Evolutionary conservation across 2,329 filamentous ascomycete species (phyloP).

Genomic region (Pseudocercospora ulei): DNA sequence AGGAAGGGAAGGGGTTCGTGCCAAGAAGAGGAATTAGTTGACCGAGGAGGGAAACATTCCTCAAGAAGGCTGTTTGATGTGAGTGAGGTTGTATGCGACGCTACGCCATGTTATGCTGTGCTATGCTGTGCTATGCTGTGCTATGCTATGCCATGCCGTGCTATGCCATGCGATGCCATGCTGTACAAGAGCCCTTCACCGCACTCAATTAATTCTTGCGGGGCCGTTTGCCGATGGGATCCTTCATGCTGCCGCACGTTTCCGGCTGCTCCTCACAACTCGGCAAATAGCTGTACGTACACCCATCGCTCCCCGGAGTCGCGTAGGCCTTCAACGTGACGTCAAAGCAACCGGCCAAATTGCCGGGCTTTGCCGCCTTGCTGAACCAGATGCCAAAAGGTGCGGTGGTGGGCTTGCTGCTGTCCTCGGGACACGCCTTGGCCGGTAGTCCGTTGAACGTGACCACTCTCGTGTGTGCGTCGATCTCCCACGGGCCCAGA

Average conservation of each 20-base stretch:
- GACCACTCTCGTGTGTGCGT: conserved; percentile 5
- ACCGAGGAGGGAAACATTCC: too few relatives aligned
- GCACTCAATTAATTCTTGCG: too few relatives aligned
- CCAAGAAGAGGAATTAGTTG: conserved; percentile 13
- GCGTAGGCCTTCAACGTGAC: conserved; percentile 12
- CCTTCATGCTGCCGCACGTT: conserved; percentile 1
- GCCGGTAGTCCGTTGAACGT: conserved; percentile 11
- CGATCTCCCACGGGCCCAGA: conserved; percentile 10
- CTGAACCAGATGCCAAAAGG: conserved; percentile 13
- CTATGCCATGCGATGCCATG: too few relatives aligned
- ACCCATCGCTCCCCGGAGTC: conserved; percentile 11
- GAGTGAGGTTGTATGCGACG: too few relatives aligned
- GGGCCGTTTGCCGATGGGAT: neutral
- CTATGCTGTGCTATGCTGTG: too few relatives aligned
- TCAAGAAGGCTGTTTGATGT: too few relatives aligned
- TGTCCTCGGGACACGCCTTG: conserved; percentile 13
- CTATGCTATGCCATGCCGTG: too few relatives aligned
- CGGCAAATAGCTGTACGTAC: conserved; percentile 8
- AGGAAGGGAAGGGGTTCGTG: conserved; percentile 9
- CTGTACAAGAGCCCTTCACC: too few relatives aligned
- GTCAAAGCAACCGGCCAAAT: conserved; percentile 9
- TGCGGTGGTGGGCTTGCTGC: neutral
- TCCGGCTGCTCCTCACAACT: conserved; percentile 2
- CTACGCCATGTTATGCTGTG: too few relatives aligned
- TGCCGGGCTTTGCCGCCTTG: conserved; percentile 10